Evolutionary conservation across 2,329 filamentous ascomycete species (phyloP).

Genomic region (Verticillium zaregamsianum): DNA sequence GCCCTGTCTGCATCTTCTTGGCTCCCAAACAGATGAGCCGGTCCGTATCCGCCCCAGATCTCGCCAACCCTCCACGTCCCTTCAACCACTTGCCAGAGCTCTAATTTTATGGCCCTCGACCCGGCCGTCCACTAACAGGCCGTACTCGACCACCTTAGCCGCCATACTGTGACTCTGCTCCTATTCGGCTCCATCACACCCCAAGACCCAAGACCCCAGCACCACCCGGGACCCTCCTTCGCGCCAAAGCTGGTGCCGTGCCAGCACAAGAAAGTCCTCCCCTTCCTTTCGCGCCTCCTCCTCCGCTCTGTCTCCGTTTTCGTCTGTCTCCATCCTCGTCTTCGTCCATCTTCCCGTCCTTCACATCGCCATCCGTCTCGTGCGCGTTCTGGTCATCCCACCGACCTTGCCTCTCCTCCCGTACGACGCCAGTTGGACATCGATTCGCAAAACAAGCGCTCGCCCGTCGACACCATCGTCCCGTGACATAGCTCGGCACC

Average conservation of each 20-base stretch:
- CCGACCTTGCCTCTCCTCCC: neutral
- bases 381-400: neutral
- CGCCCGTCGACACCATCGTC: slow-evolving; percentile 12
- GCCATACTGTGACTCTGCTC: slow-evolving; percentile 37
- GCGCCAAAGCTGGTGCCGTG: neutral
- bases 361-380: slow-evolving; percentile 1
- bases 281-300: slow-evolving; percentile 12
- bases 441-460: slow-evolving; percentile 28
- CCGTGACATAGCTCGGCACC: slow-evolving; percentile 2
- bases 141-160: slow-evolving; percentile 34
- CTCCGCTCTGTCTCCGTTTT: slow-evolving; percentile 17
- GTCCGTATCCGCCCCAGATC: slow-evolving; percentile 14
- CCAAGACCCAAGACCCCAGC: slow-evolving; percentile 9
- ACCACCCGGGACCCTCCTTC: neutral
- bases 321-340: slow-evolving; percentile 13
- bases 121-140: slow-evolving; percentile 37
- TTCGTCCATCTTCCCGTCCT: slow-evolving; percentile 8
- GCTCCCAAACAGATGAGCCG: slow-evolving; percentile 14
- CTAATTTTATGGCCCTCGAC: slow-evolving; percentile 39
- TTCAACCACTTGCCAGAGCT: slow-evolving; percentile 13
- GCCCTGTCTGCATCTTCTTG: slow-evolving; percentile 11
- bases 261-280: slow-evolving; percentile 3
- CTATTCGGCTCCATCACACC: slow-evolving; percentile 32
- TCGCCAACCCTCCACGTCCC: slow-evolving; percentile 6
- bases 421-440: neutral